Evolutionary conservation across 345 rosid species (phyloP).

Genomic region (Hibiscus trionum): DNA sequence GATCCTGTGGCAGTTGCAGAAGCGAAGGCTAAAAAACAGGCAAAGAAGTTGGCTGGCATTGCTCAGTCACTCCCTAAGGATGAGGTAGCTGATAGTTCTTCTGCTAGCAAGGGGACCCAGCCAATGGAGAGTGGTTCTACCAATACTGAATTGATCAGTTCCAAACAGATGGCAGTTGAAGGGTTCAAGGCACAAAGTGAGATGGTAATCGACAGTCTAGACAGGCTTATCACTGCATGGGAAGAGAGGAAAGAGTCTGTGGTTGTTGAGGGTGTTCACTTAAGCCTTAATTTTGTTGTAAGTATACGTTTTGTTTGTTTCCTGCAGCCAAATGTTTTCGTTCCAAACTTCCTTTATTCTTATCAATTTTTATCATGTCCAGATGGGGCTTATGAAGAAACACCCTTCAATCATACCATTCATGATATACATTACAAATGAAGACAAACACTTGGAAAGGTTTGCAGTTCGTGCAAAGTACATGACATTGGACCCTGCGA

Average conservation of each 20-base stretch:
- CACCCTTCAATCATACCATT: conserved; percentile 97
- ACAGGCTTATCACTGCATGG: conserved; percentile 92
- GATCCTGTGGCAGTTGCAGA: conserved; percentile 92
- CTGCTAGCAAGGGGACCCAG: conserved; percentile 32
- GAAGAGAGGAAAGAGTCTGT: conserved; percentile 97
- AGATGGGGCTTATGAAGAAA: conserved; percentile 99
- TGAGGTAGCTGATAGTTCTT: conserved; percentile 31
- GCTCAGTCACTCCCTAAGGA: conserved; percentile 35
- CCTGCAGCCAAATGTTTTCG: not conserved
- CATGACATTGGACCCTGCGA: conserved; percentile 95
- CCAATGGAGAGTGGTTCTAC: conserved; percentile 33
- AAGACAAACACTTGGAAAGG: conserved; percentile 95
- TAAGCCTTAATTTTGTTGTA: conserved; percentile 99
- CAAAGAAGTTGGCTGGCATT: conserved; percentile 50
- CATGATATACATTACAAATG: conserved; percentile 90
- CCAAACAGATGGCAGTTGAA: conserved; percentile 92
- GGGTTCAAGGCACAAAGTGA: conserved; percentile 99
- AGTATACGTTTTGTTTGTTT: conserved; percentile 17
- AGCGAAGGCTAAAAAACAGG: conserved; percentile 75
- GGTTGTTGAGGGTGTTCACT: conserved; percentile 95
- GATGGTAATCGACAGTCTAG: conserved; percentile 99
- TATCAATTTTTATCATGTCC: conserved; percentile 12
- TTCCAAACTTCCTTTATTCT: not conserved
- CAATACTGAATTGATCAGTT: conserved; percentile 43
- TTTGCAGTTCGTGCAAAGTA: conserved; percentile 99